Evolutionary conservation across 176 grass and related monocot species (phyloP).

Genomic region (Lolium rigidum): DNA sequence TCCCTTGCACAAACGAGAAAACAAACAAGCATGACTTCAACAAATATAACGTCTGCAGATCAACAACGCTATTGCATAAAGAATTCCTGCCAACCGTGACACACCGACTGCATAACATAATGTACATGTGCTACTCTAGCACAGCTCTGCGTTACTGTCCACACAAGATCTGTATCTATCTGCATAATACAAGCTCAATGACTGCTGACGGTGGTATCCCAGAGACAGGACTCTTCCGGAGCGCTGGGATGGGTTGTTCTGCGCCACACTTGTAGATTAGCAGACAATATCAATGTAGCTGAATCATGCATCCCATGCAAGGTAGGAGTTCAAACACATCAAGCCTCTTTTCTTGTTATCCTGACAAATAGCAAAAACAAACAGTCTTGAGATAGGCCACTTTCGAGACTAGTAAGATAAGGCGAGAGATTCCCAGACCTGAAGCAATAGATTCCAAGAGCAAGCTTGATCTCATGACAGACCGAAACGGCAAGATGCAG

Average conservation of each 20-base stretch:
- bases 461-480: conserved; percentile 90
- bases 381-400: not conserved
- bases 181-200: conserved; percentile 3
- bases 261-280: not conserved
- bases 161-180: not conserved
- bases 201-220: not conserved
- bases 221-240: not conserved
- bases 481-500: conserved; percentile 88
- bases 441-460: conserved; percentile 98
- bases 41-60: no score
- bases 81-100: not conserved
- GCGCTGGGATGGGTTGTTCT: not conserved
- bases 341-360: conserved; percentile 98
- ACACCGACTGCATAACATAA: not conserved
- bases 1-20: no score
- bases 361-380: conserved; percentile 54
- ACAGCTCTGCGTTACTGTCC: not conserved
- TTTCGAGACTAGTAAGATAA: not conserved
- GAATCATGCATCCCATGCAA: conserved; percentile 1
- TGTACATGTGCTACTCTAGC: conserved; percentile 19
- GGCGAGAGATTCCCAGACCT: conserved; percentile 46
- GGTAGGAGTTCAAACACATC: conserved; percentile 25
- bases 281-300: conserved; percentile 17
- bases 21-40: not conserved
- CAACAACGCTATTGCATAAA: not conserved